phyloP scores from a whole-genome alignment of 1,284 basidiomycete species.

The Cronartium quercuum region DNA sequence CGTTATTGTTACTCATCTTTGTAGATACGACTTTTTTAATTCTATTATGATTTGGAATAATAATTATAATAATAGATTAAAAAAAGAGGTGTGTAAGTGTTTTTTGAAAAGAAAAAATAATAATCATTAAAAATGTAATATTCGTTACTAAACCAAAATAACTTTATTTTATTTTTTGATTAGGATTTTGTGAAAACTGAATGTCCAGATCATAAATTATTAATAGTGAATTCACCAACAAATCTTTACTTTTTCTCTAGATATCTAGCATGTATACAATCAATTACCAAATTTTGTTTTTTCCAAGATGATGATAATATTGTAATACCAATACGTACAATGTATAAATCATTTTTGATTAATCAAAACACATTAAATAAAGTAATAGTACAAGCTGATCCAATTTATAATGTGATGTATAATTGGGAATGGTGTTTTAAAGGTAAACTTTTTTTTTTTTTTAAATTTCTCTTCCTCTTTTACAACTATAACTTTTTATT shows the following conservation, averaged over 20 bases:
- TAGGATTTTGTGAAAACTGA: constrained; percentile 41
- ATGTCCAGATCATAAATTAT: constrained; percentile 42
- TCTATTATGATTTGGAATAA: constrained; percentile 37
- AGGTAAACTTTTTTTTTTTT: constrained; percentile 6
- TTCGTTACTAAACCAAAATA: neutral
- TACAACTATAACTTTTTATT: neutral
- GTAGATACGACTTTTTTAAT: constrained; percentile 28
- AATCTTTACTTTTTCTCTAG: constrained; percentile 46
- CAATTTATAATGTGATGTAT: constrained; percentile 41
- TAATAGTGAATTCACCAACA: constrained; percentile 44
- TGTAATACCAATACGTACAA: constrained; percentile 42
- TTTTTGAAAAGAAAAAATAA: neutral
- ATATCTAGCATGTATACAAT: constrained; percentile 45
- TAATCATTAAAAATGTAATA: neutral
- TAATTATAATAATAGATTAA: neutral
- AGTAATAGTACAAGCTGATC: constrained; percentile 40
- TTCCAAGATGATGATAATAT: constrained; percentile 48
- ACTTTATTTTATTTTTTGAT: neutral
- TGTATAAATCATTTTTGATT: constrained; percentile 45
- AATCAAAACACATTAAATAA: constrained; percentile 41
- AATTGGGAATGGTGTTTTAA: constrained; percentile 47
- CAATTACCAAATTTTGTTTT: constrained; percentile 44
- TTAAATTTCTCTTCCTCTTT: constrained; percentile 31
- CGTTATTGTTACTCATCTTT: constrained; percentile 24
- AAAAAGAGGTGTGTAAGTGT: constrained; percentile 7